These are phyloP conservation scores for Tulasnella calospora DNA, from an alignment of 768 basidiomycete species.

Conservation along the genomic window DNA sequence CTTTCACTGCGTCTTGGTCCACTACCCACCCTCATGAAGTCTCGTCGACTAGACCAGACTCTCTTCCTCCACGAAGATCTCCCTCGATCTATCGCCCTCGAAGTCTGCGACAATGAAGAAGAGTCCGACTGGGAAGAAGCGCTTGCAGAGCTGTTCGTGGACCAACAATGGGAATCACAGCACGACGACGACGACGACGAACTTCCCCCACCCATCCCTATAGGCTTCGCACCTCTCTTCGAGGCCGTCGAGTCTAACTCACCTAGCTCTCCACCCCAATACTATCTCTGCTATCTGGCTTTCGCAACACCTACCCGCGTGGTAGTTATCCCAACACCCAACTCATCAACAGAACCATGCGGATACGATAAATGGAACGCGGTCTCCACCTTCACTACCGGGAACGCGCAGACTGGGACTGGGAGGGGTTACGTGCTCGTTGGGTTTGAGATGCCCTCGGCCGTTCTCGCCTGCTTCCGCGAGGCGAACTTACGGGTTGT, in stretches of 20 bases:
- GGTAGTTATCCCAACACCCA: conserved; percentile 16
- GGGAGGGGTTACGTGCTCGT: conserved; percentile 31
- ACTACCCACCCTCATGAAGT: background rate
- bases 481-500: conserved; percentile 34
- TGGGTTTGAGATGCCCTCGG: conserved; percentile 40
- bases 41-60: background rate
- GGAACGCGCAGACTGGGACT: background rate
- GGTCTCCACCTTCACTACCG: background rate
- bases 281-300: conserved; percentile 12
- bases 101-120: background rate
- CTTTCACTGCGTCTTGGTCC: background rate
- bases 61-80: background rate
- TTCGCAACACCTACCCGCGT: conserved; percentile 1
- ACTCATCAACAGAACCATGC: background rate
- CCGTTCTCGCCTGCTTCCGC: conserved; percentile 37
- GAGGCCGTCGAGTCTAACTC: background rate
- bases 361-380: conserved; percentile 9
- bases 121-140: conserved; percentile 7
- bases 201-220: conserved; percentile 9
- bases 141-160: background rate
- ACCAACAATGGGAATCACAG: conserved; percentile 1
- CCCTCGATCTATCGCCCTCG: background rate
- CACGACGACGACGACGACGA: conserved; percentile 9
- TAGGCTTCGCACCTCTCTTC: conserved; percentile 12
- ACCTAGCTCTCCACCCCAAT: background rate